phyloP scores from a whole-genome alignment of 2,329 filamentous ascomycete species.

The Diaporthe caulivora region DNA sequence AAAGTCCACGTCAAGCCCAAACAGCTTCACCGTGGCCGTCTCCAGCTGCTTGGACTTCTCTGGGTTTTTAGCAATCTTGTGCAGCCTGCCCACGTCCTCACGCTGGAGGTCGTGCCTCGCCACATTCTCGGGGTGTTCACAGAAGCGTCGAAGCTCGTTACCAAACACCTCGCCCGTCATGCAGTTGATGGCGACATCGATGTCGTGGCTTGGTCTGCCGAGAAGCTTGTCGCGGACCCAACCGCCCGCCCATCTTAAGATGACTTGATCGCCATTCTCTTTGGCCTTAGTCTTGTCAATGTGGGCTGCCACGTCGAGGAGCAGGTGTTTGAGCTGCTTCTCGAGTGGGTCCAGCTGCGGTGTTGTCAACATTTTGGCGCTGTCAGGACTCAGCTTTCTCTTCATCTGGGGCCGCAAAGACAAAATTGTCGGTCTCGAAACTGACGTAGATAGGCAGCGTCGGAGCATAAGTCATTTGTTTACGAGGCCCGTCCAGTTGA shows the following conservation, averaged over 20 bases:
- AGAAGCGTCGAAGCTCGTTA: conserved; percentile 76
- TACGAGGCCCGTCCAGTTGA: background rate
- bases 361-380: conserved; percentile 40
- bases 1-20: conserved; percentile 91
- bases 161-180: conserved; percentile 87
- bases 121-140: conserved; percentile 69
- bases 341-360: conserved; percentile 77
- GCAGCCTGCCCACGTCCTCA: conserved; percentile 78
- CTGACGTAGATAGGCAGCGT: background rate
- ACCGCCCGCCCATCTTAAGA: conserved; percentile 84
- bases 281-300: conserved; percentile 62
- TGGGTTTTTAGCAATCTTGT: conserved; percentile 92
- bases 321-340: conserved; percentile 76
- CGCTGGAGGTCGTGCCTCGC: conserved; percentile 70
- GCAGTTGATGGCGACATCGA: conserved; percentile 86
- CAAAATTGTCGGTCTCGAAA: background rate
- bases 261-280: conserved; percentile 60
- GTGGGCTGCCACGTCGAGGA: conserved; percentile 84
- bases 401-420: conserved; percentile 37
- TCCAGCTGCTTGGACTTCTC: conserved; percentile 98
- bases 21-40: conserved; percentile 87
- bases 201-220: conserved; percentile 79
- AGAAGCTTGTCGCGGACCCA: conserved; percentile 91
- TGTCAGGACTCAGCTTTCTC: conserved; percentile 37
- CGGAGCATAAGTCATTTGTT: conserved; percentile 33